Conservation (phyloP, 2,329 filamentous ascomycete genomes). For the Aureobasidium zeae region DNA sequence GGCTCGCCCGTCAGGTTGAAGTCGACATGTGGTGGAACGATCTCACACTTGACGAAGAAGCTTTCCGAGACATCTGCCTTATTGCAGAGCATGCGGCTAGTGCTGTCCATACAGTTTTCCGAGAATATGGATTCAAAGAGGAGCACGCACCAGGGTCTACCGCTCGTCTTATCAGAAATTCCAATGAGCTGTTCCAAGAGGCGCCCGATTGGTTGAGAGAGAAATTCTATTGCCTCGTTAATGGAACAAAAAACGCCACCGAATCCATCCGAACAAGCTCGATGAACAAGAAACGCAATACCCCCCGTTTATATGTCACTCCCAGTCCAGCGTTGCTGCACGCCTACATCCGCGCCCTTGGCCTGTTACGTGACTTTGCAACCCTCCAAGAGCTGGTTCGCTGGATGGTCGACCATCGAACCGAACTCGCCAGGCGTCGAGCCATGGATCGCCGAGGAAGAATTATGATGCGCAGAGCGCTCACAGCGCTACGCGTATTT, state of each 20-base stretch:
- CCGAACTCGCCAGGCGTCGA: slow-evolving; percentile 23
- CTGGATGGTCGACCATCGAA: slow-evolving; percentile 50
- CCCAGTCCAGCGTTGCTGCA: slow-evolving; percentile 44
- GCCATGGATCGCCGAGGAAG: slow-evolving; percentile 25
- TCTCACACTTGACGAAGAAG: slow-evolving; percentile 28
- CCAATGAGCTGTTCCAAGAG: not conserved
- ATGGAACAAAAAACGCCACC: not conserved
- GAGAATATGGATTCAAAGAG: not conserved
- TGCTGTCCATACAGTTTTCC: slow-evolving; percentile 16
- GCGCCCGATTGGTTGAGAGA: not conserved
- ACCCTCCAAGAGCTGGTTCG: slow-evolving; percentile 48
- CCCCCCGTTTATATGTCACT: slow-evolving; percentile 32
- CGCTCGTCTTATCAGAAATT: not conserved
- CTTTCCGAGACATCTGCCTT: slow-evolving; percentile 26
- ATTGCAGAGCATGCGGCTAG: slow-evolving; percentile 27
- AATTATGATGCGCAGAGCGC: slow-evolving; percentile 28
- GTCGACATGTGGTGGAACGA: slow-evolving; percentile 24
- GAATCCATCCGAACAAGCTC: not conserved
- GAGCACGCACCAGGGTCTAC: not conserved
- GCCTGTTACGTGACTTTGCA: slow-evolving; percentile 49
- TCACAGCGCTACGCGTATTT: slow-evolving; percentile 35
- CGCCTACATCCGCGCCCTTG: slow-evolving; percentile 55
- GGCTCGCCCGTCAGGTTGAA: slow-evolving; percentile 22
- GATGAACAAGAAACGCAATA: not conserved
- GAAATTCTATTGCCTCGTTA: slow-evolving; percentile 17